Percentiles rank a stretch among this genome's conserved stretches.
Evolutionary conservation across 2,329 filamentous ascomycete species (phyloP).

Genomic region (Cercospora zeae-maydis): DNA sequence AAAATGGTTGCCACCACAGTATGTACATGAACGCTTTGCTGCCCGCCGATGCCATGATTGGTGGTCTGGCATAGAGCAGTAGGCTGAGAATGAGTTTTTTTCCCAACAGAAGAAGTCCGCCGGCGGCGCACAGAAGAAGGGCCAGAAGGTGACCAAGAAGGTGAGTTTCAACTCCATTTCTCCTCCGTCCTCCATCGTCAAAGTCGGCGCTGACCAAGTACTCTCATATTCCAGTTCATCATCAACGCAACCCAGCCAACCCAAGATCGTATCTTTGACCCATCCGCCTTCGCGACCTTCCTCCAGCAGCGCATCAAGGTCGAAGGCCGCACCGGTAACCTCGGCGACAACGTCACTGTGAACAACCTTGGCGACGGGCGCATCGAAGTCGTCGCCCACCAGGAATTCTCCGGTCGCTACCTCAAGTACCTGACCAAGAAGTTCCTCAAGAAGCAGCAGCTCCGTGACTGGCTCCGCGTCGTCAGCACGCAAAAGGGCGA

Average conservation of each 20-base stretch:
- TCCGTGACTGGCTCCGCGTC: slow-evolving; percentile 99
- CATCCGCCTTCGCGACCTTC: slow-evolving; percentile 99
- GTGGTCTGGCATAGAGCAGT: slow-evolving; percentile 61
- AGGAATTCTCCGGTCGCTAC: slow-evolving; percentile 97
- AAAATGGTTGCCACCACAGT: slow-evolving; percentile 86
- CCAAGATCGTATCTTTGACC: slow-evolving; percentile 99
- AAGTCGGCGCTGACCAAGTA: background rate
- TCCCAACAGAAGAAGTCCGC: slow-evolving; percentile 55
- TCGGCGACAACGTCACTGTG: slow-evolving; percentile 89
- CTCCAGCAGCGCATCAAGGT: slow-evolving; percentile 99
- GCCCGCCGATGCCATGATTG: slow-evolving; percentile 60
- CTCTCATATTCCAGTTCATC: slow-evolving; percentile 66
- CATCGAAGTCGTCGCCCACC: slow-evolving; percentile 96
- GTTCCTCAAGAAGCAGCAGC: slow-evolving; percentile 99
- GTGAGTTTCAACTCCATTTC: slow-evolving; percentile 35
- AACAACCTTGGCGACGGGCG: slow-evolving; percentile 91
- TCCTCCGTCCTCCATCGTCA: background rate
- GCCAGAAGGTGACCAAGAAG: slow-evolving; percentile 80
- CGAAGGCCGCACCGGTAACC: slow-evolving; percentile 95
- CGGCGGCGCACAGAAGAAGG: slow-evolving; percentile 45
- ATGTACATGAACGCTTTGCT: slow-evolving; percentile 91
- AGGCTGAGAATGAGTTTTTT: slow-evolving; percentile 62
- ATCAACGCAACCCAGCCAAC: slow-evolving; percentile 99
- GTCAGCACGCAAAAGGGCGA: slow-evolving; percentile 97
- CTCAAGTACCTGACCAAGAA: slow-evolving; percentile 99